Evolutionary conservation across 1,284 basidiomycete species (phyloP).

Genomic region (Microbotryum violaceum): DNA sequence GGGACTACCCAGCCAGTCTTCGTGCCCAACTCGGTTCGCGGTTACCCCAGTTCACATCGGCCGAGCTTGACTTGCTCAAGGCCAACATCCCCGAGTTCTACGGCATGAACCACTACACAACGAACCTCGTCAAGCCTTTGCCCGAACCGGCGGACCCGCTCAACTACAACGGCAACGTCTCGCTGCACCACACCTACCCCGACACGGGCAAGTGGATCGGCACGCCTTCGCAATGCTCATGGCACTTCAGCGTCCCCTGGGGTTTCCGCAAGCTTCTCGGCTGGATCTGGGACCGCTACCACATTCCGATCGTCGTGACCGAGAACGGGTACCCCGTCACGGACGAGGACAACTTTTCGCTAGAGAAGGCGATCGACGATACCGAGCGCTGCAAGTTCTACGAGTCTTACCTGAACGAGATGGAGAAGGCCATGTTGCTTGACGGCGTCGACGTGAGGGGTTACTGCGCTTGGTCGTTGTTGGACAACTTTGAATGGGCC

Average conservation of each 20-base stretch:
- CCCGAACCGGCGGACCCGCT: slow-evolving; percentile 52
- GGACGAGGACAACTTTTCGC: slow-evolving; percentile 52
- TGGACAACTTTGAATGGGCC: neutral
- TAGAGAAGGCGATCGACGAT: slow-evolving; percentile 57
- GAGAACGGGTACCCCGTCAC: slow-evolving; percentile 68
- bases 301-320: slow-evolving; percentile 53
- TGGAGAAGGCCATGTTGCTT: slow-evolving; percentile 54
- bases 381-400: slow-evolving; percentile 61
- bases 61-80: slow-evolving; percentile 38
- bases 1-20: slow-evolving; percentile 59
- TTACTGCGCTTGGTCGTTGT: slow-evolving; percentile 6
- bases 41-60: slow-evolving; percentile 57
- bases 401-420: slow-evolving; percentile 53
- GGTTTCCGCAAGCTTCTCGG: slow-evolving; percentile 51
- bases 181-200: slow-evolving; percentile 54
- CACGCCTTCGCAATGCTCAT: slow-evolving; percentile 56
- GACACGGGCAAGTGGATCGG: slow-evolving; percentile 59
- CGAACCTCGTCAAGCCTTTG: slow-evolving; percentile 52
- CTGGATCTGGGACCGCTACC: slow-evolving; percentile 52
- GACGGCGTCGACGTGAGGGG: slow-evolving; percentile 53
- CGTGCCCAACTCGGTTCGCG: slow-evolving; percentile 55
- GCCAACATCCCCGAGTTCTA: slow-evolving; percentile 38
- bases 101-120: slow-evolving; percentile 65
- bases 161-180: slow-evolving; percentile 58
- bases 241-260: slow-evolving; percentile 50